phyloP scores from a whole-genome alignment of 108 stramenopile genomes.

The Pseudonitzschia pungens region DNA sequence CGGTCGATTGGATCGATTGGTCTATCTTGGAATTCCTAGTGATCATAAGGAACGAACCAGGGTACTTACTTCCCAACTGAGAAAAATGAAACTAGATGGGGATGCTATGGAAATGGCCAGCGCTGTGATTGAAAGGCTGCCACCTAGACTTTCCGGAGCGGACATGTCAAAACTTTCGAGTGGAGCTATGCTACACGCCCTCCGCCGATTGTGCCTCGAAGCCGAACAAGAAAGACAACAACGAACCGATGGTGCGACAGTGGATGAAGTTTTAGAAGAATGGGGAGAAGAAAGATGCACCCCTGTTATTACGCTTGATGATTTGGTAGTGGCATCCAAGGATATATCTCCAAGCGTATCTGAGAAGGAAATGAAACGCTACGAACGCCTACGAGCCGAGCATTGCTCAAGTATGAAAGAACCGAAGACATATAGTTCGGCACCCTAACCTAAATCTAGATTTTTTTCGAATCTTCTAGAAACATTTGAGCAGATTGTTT shows the following conservation, averaged over 20 bases:
- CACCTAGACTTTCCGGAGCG: conserved; percentile 86
- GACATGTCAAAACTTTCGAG: conserved; percentile 92
- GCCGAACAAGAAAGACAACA: conserved; percentile 66
- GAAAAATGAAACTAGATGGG: conserved; percentile 82
- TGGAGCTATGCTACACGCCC: conserved; percentile 74
- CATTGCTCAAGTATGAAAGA: not conserved
- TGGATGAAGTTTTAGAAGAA: conserved; percentile 51
- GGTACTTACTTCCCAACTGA: conserved; percentile 82
- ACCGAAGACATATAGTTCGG: not conserved
- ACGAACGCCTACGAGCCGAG: conserved; percentile 53
- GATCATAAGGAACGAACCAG: conserved; percentile 58
- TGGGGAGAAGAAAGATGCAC: conserved; percentile 62
- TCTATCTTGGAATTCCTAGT: conserved; percentile 88
- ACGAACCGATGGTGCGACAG: conserved; percentile 1
- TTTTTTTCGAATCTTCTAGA: not conserved
- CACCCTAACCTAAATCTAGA: too few relatives aligned
- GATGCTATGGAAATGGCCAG: conserved; percentile 50
- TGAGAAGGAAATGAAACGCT: conserved; percentile 55
- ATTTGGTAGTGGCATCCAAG: conserved; percentile 67
- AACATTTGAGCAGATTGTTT: too few relatives aligned
- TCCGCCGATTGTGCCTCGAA: conserved; percentile 69
- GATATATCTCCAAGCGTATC: conserved; percentile 70
- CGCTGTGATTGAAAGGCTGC: conserved; percentile 55
- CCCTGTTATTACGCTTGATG: conserved; percentile 57
- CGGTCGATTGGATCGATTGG: conserved; percentile 95